Evolutionary conservation across 75 land plant species (phyloP), one percentile per base, ranked within the genome.

Genomic region (Adiantum capillusveneris): DNA sequence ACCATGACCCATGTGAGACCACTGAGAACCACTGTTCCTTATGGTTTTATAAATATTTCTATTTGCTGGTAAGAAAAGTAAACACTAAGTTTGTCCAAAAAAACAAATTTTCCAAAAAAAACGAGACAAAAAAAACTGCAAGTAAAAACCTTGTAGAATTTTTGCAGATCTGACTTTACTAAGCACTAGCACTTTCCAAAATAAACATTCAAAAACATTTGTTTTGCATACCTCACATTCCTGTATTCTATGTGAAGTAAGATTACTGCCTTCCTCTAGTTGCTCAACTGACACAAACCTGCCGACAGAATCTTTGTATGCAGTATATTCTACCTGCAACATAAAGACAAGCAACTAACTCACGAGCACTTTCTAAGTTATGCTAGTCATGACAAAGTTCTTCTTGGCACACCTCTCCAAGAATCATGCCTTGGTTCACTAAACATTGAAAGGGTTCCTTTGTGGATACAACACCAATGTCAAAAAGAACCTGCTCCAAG

Each of bases 401-500:
- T 19, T 31, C 7, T 52, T 19, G 16, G 65, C 75, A 73, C 76
- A 91, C 97, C 75, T 91, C 93, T 36, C 97, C 97, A 60, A 91
- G 93, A 44, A 91, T 91, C 66, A 91, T 76, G 26, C 97, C 97
- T 62, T 91, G 97, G 70, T 91, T 91, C 62, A 91, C 90, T 29
- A 91, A 79, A 58, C 97, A 84, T 43, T 91, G 73, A 58, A 91
- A 91, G 11, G 97, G 97, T 63, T 91, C 97, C 59, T 79, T 82
- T 0, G 94, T 82, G 2, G 97, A 87, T 44, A 91, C 97, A 49
- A 82, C 72, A 59, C 97, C 97, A 63, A 91, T 88, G 58, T 91
- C 97, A 69, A 75, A 91, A 3, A 91, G 78, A 44, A 91, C 94
- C 94, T 88, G 37, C 9, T n/a, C n/a, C n/a, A n/a, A n/a, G n/a